A percentile compares a stretch with the other conserved stretches of the same genome.
phyloP scores from a whole-genome alignment of 2,329 filamentous ascomycete genomes.

The Calonectria pauciramosa region DNA sequence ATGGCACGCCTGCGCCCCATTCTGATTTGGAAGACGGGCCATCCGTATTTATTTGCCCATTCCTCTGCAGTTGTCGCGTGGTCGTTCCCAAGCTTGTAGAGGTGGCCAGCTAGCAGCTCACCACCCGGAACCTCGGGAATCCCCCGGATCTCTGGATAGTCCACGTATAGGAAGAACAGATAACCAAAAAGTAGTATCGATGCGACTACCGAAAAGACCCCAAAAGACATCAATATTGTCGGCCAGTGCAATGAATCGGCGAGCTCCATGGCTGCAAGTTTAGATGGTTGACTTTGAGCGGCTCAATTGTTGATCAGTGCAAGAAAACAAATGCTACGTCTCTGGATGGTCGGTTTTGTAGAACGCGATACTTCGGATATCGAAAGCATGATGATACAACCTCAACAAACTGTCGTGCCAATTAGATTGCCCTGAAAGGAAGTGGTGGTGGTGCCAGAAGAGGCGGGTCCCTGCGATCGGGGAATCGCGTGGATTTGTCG shows the following conservation, averaged over 20 bases:
- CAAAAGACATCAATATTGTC: background rate
- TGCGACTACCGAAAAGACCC: background rate
- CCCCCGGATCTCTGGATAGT: background rate
- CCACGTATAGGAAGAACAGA: background rate
- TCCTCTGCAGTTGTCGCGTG: background rate
- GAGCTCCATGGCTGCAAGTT: background rate
- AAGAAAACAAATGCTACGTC: background rate
- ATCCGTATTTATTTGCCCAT: background rate
- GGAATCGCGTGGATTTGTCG: background rate
- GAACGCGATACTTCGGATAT: background rate
- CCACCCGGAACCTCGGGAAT: conserved; percentile 5
- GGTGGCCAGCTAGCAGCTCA: background rate
- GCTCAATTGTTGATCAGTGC: background rate
- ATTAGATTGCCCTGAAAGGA: background rate
- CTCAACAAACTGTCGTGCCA: background rate
- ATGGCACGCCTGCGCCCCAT: conserved; percentile 1
- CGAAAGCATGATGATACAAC: background rate
- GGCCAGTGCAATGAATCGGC: background rate
- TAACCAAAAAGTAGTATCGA: background rate
- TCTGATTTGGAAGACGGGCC: background rate
- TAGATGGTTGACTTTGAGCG: background rate
- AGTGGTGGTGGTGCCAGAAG: background rate
- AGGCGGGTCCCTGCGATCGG: conserved; percentile 8
- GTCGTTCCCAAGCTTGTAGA: background rate
- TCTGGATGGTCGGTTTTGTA: background rate